phyloP scores from a whole-genome alignment of 306 rosid species.

The Begonia peltatifolia region DNA sequence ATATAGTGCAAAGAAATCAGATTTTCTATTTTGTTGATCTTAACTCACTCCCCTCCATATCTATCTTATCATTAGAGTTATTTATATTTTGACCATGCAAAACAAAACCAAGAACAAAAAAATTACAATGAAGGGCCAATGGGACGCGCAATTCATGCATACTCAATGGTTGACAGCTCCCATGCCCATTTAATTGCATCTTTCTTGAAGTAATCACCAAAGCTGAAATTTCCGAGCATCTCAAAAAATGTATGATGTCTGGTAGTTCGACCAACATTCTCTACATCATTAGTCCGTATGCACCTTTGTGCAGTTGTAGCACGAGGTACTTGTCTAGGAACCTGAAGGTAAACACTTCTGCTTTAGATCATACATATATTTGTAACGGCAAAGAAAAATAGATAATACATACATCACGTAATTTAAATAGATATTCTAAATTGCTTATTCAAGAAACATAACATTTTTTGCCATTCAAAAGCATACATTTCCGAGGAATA shows the following conservation, averaged over 20 bases:
- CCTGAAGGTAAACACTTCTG: slow-evolving; percentile 17
- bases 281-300: slow-evolving; percentile 77
- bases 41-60: too few relatives aligned
- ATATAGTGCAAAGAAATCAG: too few relatives aligned
- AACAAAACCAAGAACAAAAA: not conserved
- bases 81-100: slow-evolving; percentile 1
- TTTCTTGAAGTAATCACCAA: slow-evolving; percentile 91
- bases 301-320: slow-evolving; percentile 86
- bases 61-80: not conserved
- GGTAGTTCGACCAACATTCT: slow-evolving; percentile 79
- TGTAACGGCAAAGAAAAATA: too few relatives aligned
- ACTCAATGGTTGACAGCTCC: slow-evolving; percentile 82
- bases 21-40: too few relatives aligned
- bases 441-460: too few relatives aligned
- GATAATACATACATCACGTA: too few relatives aligned
- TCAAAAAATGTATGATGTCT: slow-evolving; percentile 89
- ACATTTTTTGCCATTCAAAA: too few relatives aligned
- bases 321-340: slow-evolving; percentile 55
- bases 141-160: slow-evolving; percentile 15
- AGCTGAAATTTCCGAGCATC: slow-evolving; percentile 98
- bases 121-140: not conserved
- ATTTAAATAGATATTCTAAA: too few relatives aligned
- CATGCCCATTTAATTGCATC: slow-evolving; percentile 94
- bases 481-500: slow-evolving; percentile 71
- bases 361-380: too few relatives aligned